Evolutionary conservation across 495 filamentous ascomycete species (phyloP), one percentile per base, ranked within the genome.

Genomic region (Hyaloscypha hepaticicola): DNA sequence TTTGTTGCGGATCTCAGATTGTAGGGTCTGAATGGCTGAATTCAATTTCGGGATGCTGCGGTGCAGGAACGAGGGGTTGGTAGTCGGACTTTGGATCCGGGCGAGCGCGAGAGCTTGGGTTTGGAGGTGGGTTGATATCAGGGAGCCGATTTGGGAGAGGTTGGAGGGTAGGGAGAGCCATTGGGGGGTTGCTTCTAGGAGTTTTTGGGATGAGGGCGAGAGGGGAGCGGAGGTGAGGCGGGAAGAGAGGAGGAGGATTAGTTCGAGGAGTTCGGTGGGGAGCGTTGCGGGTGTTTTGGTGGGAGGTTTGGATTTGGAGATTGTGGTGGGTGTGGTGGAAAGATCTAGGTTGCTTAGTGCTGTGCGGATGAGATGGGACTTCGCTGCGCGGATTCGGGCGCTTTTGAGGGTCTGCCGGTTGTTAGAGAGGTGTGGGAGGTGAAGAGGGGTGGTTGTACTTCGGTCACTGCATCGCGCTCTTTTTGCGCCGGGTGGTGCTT

Each of bases 31-130:
- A 4, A 75, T 69, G 34, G 70, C 57, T 7, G 70, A 31, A 0
- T 74, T 67, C 11, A 85, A 67, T 31, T 76, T 69, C 0, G 80
- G 78, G 51, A 85, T 75, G 0, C 70, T 55, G 24, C 81, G 78
- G 74, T 83, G 82, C 27, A 83, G 65, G 71, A 74, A 83, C 21
- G 81, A 82, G 0, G 82, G 74, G 72, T 83, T 83, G 1, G 80
- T 83, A n/a, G 66, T 73, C 0, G 82, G 81, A 12, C 34, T 49
- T 29, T 76, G 66, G 34, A 83, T 72, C 53, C 80, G 77, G n/a
- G 78, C 74, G 9, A 84, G 72, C 22, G 73, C 53, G 11, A 74
- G 69, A 57, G 77, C 78, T 22, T 74, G 75, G 8, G 70, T 58
- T 27, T 77, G 75, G 0, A 85, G 74, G 26, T 71, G 68, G 8